Percentiles rank a stretch among this genome's conserved stretches.
These are phyloP conservation scores for Pseudonitzschia pungens DNA, from an alignment of 108 stramenopile genomes.

Conservation along the genomic window DNA sequence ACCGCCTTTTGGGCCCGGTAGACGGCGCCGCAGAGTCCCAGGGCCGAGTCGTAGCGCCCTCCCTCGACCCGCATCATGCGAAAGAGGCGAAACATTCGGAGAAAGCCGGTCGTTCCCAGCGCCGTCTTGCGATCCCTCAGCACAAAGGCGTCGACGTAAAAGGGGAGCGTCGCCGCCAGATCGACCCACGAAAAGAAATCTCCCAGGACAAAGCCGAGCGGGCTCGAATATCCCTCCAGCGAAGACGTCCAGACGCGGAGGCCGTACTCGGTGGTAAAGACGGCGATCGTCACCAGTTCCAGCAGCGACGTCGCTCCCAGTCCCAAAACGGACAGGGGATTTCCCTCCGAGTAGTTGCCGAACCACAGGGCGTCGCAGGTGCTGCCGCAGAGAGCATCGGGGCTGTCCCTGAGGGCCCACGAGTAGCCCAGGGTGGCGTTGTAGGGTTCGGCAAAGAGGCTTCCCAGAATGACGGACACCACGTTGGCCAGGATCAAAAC, in stretches of 20 bases:
- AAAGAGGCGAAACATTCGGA: constrained; percentile 90
- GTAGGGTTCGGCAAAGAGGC: constrained; percentile 73
- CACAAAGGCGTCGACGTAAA: constrained; percentile 83
- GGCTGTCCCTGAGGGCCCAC: constrained; percentile 30
- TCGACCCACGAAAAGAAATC: constrained; percentile 79
- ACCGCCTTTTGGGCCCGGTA: constrained; percentile 68
- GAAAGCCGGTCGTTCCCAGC: constrained; percentile 65
- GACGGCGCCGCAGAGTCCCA: constrained; percentile 82
- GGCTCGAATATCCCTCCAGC: constrained; percentile 45
- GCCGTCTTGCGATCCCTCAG: constrained; percentile 54
- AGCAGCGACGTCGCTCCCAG: constrained; percentile 69
- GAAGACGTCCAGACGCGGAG: constrained; percentile 67
- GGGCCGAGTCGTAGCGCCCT: constrained; percentile 75
- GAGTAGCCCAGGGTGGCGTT: constrained; percentile 35
- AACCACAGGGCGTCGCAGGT: constrained; percentile 78
- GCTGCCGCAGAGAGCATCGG: constrained; percentile 37
- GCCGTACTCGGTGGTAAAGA: constrained; percentile 84
- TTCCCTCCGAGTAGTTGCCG: constrained; percentile 55
- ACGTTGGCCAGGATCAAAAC: constrained; percentile 82
- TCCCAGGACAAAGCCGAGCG: constrained; percentile 50
- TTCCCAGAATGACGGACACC: constrained; percentile 69
- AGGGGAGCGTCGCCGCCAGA: constrained; percentile 82
- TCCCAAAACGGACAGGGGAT: constrained; percentile 53
- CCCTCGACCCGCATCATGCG: constrained; percentile 87
- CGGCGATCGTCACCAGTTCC: constrained; percentile 61